Evolutionary conservation across 1,284 basidiomycete genomes (phyloP).

Genomic region (Clitocybe nebularis): DNA sequence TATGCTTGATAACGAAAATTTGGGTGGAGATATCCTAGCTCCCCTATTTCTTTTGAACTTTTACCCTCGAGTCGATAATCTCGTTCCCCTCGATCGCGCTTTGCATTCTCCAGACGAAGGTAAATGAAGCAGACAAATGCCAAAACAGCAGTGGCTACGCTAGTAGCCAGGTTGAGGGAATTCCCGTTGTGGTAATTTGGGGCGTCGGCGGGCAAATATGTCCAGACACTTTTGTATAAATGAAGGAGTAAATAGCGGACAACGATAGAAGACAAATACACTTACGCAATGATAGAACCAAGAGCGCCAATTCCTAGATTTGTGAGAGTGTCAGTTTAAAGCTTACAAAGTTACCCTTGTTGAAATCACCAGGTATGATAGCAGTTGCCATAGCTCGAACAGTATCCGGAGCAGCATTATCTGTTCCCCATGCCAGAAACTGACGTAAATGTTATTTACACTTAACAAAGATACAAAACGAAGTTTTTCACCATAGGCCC

Average conservation of each 20-base stretch:
- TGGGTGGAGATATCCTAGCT: slow-evolving; percentile 41
- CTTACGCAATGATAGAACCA: slow-evolving; percentile 35
- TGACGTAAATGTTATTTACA: slow-evolving; percentile 1
- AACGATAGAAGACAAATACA: background rate
- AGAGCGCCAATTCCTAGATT: slow-evolving; percentile 31
- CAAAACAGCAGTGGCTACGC: slow-evolving; percentile 26
- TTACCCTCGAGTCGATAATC: slow-evolving; percentile 36
- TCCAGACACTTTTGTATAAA: slow-evolving; percentile 26
- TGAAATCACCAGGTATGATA: slow-evolving; percentile 26
- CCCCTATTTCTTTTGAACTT: slow-evolving; percentile 30
- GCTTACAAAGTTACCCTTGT: background rate
- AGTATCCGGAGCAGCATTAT: slow-evolving; percentile 37
- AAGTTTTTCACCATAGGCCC: slow-evolving; percentile 25
- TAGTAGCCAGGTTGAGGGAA: slow-evolving; percentile 37
- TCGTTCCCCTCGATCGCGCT: slow-evolving; percentile 35
- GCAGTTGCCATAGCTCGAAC: slow-evolving; percentile 33
- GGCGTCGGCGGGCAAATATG: slow-evolving; percentile 33
- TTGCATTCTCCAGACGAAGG: slow-evolving; percentile 36
- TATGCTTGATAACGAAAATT: slow-evolving; percentile 37
- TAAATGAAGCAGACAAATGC: slow-evolving; percentile 30
- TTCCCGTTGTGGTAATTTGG: slow-evolving; percentile 43
- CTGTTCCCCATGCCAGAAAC: slow-evolving; percentile 33
- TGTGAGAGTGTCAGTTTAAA: background rate
- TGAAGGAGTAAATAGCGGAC: background rate
- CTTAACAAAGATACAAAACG: background rate